Percentiles rank a stretch among this genome's conserved stretches.
These are phyloP conservation scores for Malbranchea cinnamomea DNA, from an alignment of 2,329 filamentous ascomycete genomes.

Conservation along the genomic window DNA sequence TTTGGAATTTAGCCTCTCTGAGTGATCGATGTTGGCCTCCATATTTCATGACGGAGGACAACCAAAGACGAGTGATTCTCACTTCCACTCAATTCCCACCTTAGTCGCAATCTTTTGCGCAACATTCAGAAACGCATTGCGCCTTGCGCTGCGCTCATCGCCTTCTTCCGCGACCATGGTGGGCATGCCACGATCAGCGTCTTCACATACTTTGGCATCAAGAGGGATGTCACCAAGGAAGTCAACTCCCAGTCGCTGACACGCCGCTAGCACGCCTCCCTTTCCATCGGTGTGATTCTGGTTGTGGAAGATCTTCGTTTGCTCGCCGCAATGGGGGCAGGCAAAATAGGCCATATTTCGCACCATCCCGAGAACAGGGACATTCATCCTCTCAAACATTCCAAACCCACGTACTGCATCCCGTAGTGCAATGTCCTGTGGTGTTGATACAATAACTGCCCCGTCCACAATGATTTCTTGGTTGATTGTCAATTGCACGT, in stretches of 20 bases:
- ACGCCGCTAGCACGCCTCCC: conserved; percentile 52
- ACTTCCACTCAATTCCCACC: conserved; percentile 28
- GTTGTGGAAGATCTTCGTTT: conserved; percentile 52
- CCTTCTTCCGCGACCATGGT: conserved; percentile 75
- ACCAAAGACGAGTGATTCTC: too few relatives aligned
- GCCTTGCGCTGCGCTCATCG: conserved; percentile 46
- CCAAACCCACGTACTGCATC: conserved; percentile 85
- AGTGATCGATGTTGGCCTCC: too few relatives aligned
- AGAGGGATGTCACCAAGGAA: conserved; percentile 81
- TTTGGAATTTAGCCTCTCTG: too few relatives aligned
- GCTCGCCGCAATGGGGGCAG: conserved; percentile 62
- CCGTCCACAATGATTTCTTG: conserved; percentile 86
- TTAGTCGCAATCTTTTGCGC: conserved; percentile 39
- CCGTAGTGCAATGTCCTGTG: conserved; percentile 80
- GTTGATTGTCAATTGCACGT: conserved; percentile 91
- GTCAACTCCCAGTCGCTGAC: conserved; percentile 56
- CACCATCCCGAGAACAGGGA: conserved; percentile 68
- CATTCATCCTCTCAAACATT: conserved; percentile 76
- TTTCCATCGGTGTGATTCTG: conserved; percentile 26
- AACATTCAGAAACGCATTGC: conserved; percentile 56
- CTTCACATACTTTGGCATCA: conserved; percentile 71
- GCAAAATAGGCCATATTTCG: conserved; percentile 82
- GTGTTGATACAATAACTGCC: conserved; percentile 73
- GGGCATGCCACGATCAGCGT: conserved; percentile 74
- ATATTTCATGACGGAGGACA: too few relatives aligned